Percentiles rank a stretch among this genome's conserved stretches.
These are phyloP conservation scores for Pseudogymnoascus sp. DNA, from an alignment of 2,329 filamentous ascomycete genomes.

Conservation along the genomic window DNA sequence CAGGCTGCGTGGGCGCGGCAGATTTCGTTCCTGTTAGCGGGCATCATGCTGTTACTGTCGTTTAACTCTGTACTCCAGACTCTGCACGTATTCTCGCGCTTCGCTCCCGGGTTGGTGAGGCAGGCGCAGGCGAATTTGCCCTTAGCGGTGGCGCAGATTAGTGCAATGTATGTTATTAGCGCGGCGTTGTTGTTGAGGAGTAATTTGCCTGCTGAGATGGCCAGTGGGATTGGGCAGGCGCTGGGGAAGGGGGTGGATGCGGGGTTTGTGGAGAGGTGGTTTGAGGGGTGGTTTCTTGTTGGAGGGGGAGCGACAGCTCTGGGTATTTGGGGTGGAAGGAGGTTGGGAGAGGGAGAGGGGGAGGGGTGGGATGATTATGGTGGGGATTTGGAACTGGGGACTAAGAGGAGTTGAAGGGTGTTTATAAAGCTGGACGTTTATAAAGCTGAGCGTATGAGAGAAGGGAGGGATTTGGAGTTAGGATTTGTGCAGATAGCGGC, in stretches of 20 bases:
- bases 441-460: background rate
- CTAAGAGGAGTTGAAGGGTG: slow-evolving; percentile 50
- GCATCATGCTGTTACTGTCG: slow-evolving; percentile 72
- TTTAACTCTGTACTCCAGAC: slow-evolving; percentile 82
- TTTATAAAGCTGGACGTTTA: background rate
- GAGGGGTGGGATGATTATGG: slow-evolving; percentile 55
- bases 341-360: slow-evolving; percentile 41
- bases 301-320: slow-evolving; percentile 57
- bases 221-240: slow-evolving; percentile 68
- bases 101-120: slow-evolving; percentile 63
- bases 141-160: slow-evolving; percentile 70
- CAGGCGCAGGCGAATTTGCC: slow-evolving; percentile 68
- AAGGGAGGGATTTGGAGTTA: background rate
- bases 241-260: slow-evolving; percentile 65
- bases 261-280: slow-evolving; percentile 71
- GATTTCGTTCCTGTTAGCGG: slow-evolving; percentile 75
- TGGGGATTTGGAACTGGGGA: slow-evolving; percentile 60
- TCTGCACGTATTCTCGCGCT: slow-evolving; percentile 69
- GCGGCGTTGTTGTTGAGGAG: slow-evolving; percentile 68
- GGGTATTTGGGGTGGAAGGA: slow-evolving; percentile 67
- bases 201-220: slow-evolving; percentile 69
- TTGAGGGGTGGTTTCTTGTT: slow-evolving; percentile 75
- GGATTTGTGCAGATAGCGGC: background rate
- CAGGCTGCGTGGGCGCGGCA: slow-evolving; percentile 76
- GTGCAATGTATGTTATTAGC: slow-evolving; percentile 77